These are phyloP conservation scores for Trypanosomatidae sp. DNA, from an alignment of 208 protist species.

Conservation along the genomic window DNA sequence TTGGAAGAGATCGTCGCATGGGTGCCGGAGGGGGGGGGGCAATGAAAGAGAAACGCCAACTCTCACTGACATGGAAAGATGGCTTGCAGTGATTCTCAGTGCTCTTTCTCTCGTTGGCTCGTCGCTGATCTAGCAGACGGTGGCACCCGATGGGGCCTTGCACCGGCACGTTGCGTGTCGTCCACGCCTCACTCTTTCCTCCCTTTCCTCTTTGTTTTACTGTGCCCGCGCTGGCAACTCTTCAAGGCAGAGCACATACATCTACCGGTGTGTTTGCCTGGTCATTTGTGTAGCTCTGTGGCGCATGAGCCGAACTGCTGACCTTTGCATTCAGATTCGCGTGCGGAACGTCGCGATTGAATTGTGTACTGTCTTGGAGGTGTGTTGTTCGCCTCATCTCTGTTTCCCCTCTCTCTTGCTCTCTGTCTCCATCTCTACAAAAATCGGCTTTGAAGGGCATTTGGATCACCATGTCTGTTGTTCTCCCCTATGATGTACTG, in stretches of 20 bases:
- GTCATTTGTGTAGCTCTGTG: not conserved
- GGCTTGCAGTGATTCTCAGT: not conserved
- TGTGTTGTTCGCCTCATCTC: not conserved
- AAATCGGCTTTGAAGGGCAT: not conserved
- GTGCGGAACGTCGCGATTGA: not conserved
- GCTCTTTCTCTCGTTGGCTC: not conserved
- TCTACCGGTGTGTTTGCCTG: not conserved
- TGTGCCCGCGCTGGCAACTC: not conserved
- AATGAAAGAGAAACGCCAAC: not conserved
- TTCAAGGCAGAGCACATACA: not conserved
- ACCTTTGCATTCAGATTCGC: not conserved
- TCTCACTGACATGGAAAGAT: not conserved
- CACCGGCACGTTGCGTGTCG: not conserved
- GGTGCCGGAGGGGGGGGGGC: not conserved
- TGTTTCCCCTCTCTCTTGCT: not conserved
- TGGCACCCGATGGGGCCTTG: too few relatives aligned
- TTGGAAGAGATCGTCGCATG: not conserved
- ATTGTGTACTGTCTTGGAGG: too few relatives aligned
- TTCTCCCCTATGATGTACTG: constrained; percentile 79
- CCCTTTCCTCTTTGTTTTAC: not conserved
- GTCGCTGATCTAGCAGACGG: not conserved
- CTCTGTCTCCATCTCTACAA: not conserved
- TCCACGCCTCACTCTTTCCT: not conserved
- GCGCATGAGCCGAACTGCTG: not conserved
- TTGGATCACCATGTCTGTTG: constrained; percentile 15